phyloP scores from a whole-genome alignment of 805 yeast species.

The Candida mattraensis region DNA sequence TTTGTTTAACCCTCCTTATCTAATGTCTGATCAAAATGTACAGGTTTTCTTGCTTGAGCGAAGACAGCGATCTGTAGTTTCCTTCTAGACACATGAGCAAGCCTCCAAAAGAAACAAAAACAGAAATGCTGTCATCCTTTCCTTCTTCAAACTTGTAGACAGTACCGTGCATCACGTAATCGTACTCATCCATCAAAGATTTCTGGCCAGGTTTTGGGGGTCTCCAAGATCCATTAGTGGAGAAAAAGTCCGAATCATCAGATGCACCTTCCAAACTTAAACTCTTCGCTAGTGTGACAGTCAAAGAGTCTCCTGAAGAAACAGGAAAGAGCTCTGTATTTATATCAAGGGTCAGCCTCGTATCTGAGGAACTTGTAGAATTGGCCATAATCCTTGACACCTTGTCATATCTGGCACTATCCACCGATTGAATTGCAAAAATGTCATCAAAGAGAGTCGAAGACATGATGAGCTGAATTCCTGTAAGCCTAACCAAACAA shows the following conservation, averaged over 20 bases:
- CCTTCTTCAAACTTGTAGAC: constrained; percentile 95
- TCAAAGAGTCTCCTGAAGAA: constrained; percentile 67
- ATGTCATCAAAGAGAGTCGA: constrained; percentile 89
- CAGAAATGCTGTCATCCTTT: constrained; percentile 67
- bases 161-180: constrained; percentile 97
- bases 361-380: constrained; percentile 77
- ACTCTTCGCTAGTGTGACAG: constrained; percentile 82
- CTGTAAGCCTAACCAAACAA: too few species aligned
- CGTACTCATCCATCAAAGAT: constrained; percentile 93
- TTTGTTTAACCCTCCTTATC: neutral
- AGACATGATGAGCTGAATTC: constrained; percentile 47
- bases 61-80: constrained; percentile 82
- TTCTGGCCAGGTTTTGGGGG: constrained; percentile 82
- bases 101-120: constrained; percentile 95
- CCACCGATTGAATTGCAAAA: constrained; percentile 81
- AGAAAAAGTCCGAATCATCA: constrained; percentile 46
- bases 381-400: constrained; percentile 87
- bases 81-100: constrained; percentile 92
- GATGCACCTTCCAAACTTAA: constrained; percentile 52
- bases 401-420: constrained; percentile 86
- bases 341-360: constrained; percentile 83
- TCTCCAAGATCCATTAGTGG: constrained; percentile 67
- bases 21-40: constrained; percentile 80
- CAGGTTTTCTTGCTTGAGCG: constrained; percentile 90
- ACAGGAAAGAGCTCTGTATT: constrained; percentile 93